Evolutionary conservation across 768 basidiomycete genomes (phyloP).

Genomic region (Naematelia encephala): DNA sequence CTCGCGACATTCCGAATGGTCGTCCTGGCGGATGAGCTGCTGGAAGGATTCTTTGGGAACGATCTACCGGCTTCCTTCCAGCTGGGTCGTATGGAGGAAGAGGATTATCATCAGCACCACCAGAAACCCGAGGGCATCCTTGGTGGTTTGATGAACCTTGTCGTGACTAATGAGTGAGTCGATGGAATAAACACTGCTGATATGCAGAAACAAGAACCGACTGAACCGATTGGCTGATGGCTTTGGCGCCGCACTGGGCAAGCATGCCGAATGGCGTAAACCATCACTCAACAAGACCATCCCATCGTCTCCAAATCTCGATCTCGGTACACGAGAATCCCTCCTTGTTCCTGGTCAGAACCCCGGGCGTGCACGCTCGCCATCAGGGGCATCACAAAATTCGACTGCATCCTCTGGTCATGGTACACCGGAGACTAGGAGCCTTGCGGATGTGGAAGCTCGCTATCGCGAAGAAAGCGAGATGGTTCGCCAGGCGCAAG

Average conservation of each 20-base stretch:
- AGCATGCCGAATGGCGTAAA: slow-evolving; percentile 60
- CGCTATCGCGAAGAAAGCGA: slow-evolving; percentile 52
- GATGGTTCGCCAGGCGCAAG: slow-evolving; percentile 70
- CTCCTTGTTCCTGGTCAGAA: slow-evolving; percentile 61
- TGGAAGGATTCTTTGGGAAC: slow-evolving; percentile 94
- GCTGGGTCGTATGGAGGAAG: slow-evolving; percentile 59
- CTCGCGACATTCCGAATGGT: slow-evolving; percentile 84
- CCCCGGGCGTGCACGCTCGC: slow-evolving; percentile 21
- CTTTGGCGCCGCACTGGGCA: slow-evolving; percentile 89
- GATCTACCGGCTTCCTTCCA: slow-evolving; percentile 86
- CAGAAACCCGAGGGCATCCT: slow-evolving; percentile 52
- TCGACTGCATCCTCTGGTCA: slow-evolving; percentile 33
- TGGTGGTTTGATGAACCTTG: slow-evolving; percentile 82
- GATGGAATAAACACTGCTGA: slow-evolving; percentile 4
- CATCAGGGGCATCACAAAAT: slow-evolving; percentile 51
- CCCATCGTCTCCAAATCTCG: slow-evolving; percentile 59
- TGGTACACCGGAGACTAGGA: slow-evolving; percentile 55
- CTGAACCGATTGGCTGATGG: slow-evolving; percentile 92
- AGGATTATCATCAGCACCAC: slow-evolving; percentile 53
- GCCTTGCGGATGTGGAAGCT: slow-evolving; percentile 47
- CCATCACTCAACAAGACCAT: slow-evolving; percentile 86
- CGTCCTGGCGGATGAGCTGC: slow-evolving; percentile 88
- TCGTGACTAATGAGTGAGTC: slow-evolving; percentile 69
- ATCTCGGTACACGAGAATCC: slow-evolving; percentile 83
- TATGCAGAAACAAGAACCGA: slow-evolving; percentile 70